Evolutionary conservation across 345 rosid species (phyloP).

Genomic region (Eucalyptus polyanthemos): DNA sequence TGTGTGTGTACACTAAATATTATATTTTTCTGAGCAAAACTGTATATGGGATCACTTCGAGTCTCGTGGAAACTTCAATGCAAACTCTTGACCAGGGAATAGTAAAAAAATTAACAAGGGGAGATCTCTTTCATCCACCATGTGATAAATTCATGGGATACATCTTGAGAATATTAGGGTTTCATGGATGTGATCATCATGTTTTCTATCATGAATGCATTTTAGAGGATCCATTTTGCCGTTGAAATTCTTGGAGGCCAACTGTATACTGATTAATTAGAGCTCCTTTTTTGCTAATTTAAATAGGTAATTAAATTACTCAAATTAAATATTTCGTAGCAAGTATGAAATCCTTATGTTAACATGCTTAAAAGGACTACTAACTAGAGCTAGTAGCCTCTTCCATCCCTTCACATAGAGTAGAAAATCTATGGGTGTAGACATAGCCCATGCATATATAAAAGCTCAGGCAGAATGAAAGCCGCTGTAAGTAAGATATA

Average conservation of each 20-base stretch:
- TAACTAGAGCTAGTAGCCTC: background rate
- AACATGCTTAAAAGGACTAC: background rate
- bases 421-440: background rate
- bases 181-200: background rate
- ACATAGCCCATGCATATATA: background rate
- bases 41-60: background rate
- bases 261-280: background rate
- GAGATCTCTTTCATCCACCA: background rate
- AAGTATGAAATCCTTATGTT: background rate
- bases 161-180: background rate
- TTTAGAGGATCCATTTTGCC: background rate
- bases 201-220: background rate
- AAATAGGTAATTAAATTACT: background rate
- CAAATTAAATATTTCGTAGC: background rate
- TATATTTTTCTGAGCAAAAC: background rate
- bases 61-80: background rate
- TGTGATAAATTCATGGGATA: background rate
- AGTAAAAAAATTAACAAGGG: background rate
- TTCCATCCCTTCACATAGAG: background rate
- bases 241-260: background rate
- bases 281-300: background rate
- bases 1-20: background rate
- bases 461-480: background rate
- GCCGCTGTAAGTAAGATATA: background rate
- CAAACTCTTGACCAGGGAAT: background rate